Evolutionary conservation across 2,329 filamentous ascomycete genomes (phyloP), one percentile per base, ranked within the genome.

Genomic region (Dactylellina drechsleri): DNA sequence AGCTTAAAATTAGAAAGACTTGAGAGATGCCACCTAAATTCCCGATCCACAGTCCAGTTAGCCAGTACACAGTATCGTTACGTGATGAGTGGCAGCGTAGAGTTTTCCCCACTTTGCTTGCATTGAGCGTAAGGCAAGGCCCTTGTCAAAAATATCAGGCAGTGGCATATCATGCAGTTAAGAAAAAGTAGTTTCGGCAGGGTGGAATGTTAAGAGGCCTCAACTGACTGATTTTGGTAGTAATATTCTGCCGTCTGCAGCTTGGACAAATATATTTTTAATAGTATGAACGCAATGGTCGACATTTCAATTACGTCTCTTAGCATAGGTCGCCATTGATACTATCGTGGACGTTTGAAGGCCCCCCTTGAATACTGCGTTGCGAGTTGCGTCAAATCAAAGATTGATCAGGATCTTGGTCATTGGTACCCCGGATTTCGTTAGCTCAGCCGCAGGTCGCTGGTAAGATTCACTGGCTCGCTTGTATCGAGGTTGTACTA

Each of bases 111-210:
- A 68, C 66, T n/a, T 18, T 43, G 18, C 31, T 47, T 62, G 66
- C 66, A 62, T 57, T n/a, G 13, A 18, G 15, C 31, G 57, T 70
- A 70, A 70, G 66, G 66, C 66, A 50, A 68, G 50, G 59, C 66
- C 66, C 66, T 61, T 56, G 66, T 62, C 47, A 12, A 52, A 62
- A 70, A n/a, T 58, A 60, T 60, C 65, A 60, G 65, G 50, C 57
- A 57, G 43, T 49, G 43, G 40, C 57, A 41, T 56, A 54, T 36
- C 31, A 36, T 36, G 20, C 50, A 54, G 52, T 18, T 54, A n/a
- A 26, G 26, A 15, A 31, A 31, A 31, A 3, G 12, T 31, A 28
- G 23, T n/a, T 15, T 54, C 28, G 20, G 23, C 23, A 28, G 12
- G 13, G 15, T 54, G 20, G 12, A 28, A 31, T 54, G 26, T 12